These are phyloP conservation scores for Odonthalia washingtoniensis DNA, from an alignment of 31 red algal species.

Conservation along the genomic window DNA sequence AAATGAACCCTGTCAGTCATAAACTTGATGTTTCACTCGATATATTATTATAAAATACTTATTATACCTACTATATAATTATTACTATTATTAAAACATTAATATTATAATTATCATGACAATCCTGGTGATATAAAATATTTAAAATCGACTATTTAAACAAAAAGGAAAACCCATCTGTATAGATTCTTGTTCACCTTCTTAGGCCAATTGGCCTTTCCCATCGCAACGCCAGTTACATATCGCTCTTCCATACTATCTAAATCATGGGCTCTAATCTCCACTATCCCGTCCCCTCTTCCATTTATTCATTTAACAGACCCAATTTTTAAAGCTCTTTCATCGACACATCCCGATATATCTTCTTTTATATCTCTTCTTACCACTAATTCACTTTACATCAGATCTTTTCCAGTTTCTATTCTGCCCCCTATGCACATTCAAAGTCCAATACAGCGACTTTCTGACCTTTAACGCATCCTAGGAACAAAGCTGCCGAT, in stretches of 20 bases:
- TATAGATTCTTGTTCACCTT: no score
- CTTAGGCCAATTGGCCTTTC: no score
- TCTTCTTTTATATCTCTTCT: not conserved
- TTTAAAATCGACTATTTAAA: no score
- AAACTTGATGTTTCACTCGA: no score
- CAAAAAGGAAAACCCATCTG: no score
- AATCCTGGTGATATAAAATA: no score
- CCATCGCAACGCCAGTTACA: not conserved
- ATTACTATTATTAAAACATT: no score
- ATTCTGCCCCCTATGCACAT: slow-evolving; percentile 50
- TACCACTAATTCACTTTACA: slow-evolving; percentile 35
- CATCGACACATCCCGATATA: slow-evolving; percentile 31
- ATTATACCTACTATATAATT: no score
- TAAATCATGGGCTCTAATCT: not conserved
- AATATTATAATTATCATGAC: no score
- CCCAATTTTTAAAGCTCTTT: slow-evolving; percentile 10
- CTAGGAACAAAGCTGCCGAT: slow-evolving; percentile 59
- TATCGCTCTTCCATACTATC: not conserved
- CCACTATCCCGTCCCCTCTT: not conserved
- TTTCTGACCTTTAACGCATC: slow-evolving; percentile 53
- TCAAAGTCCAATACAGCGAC: slow-evolving; percentile 35
- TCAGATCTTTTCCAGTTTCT: slow-evolving; percentile 47
- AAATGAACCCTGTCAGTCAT: no score
- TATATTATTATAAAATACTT: no score
- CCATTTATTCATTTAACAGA: slow-evolving; percentile 12